Evolutionary conservation across 139 green algal species (phyloP).

Genomic region (Coelastrella sp.): DNA sequence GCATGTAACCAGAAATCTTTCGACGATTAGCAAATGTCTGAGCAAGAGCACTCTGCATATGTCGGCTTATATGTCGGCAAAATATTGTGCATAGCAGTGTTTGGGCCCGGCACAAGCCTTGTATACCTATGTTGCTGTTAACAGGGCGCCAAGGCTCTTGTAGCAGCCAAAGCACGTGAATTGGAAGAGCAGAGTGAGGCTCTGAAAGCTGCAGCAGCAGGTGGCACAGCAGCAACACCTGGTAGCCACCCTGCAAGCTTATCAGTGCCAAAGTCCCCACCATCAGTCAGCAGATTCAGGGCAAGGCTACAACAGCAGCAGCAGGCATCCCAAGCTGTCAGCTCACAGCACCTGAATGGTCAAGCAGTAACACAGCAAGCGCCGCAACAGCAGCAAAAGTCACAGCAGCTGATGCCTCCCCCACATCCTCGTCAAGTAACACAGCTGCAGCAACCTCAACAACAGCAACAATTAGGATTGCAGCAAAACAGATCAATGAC

Average conservation of each 20-base stretch:
- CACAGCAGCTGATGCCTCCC: conserved; percentile 8
- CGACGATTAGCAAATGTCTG: not conserved
- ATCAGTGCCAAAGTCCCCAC: conserved; percentile 10
- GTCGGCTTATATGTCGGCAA: too few relatives aligned
- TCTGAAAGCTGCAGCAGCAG: conserved; percentile 19
- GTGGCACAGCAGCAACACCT: not conserved
- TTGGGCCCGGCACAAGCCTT: not conserved
- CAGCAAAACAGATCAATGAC: not conserved
- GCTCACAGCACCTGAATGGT: not conserved
- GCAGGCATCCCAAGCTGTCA: conserved; percentile 1
- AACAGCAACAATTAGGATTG: conserved; percentile 27
- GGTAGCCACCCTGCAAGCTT: not conserved
- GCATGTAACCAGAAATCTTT: not conserved
- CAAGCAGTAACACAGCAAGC: conserved; percentile 31
- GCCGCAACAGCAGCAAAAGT: conserved; percentile 11
- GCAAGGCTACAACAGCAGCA: not conserved
- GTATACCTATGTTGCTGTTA: not conserved
- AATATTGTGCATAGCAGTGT: not conserved
- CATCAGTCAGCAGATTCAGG: conserved; percentile 23
- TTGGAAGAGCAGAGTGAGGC: conserved; percentile 44
- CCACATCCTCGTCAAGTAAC: not conserved
- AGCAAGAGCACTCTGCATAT: not conserved
- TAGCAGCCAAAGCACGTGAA: conserved; percentile 49
- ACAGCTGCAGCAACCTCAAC: conserved; percentile 22
- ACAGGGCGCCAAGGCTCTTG: conserved; percentile 35